Evolutionary conservation across 2,329 filamentous ascomycete genomes (phyloP).

Genomic region (Xylaria sp.): DNA sequence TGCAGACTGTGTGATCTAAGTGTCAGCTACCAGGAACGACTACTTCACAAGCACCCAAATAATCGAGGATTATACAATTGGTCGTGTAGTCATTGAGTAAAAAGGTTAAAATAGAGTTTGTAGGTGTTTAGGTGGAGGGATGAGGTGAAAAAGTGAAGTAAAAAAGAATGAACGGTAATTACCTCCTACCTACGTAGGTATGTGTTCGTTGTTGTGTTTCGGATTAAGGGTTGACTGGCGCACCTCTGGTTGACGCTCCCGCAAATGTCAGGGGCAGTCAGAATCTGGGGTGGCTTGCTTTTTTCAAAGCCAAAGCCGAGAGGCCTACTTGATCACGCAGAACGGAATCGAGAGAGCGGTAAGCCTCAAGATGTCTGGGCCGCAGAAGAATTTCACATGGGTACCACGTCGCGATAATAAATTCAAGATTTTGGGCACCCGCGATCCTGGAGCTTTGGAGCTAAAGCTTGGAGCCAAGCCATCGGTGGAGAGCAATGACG

Average conservation of each 20-base stretch:
- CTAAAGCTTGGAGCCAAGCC: conserved; percentile 34
- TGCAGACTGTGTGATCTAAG: neutral
- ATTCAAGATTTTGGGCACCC: conserved; percentile 32
- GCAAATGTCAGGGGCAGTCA: neutral
- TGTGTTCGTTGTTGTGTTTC: conserved; percentile 11
- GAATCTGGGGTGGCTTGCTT: neutral
- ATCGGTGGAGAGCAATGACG: conserved; percentile 40
- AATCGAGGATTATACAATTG: neutral
- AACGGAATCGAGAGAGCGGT: neutral
- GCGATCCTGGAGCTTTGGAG: conserved; percentile 32
- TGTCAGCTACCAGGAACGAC: neutral
- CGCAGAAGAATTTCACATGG: conserved; percentile 15
- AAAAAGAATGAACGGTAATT: conserved; percentile 22
- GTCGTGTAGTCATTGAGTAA: neutral
- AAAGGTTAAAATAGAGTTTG: neutral
- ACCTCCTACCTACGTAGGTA: neutral
- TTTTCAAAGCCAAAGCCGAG: neutral
- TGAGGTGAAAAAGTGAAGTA: neutral
- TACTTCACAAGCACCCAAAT: neutral
- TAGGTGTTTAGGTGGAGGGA: neutral
- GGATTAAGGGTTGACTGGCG: conserved; percentile 1
- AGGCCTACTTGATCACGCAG: conserved; percentile 7
- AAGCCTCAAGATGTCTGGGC: conserved; percentile 38
- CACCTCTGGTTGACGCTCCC: neutral
- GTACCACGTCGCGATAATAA: conserved; percentile 26